A percentile compares a stretch with the other conserved stretches of the same genome.
Evolutionary conservation across 23 red algal genomes (phyloP).

Genomic region (Agarophyton chilense): DNA sequence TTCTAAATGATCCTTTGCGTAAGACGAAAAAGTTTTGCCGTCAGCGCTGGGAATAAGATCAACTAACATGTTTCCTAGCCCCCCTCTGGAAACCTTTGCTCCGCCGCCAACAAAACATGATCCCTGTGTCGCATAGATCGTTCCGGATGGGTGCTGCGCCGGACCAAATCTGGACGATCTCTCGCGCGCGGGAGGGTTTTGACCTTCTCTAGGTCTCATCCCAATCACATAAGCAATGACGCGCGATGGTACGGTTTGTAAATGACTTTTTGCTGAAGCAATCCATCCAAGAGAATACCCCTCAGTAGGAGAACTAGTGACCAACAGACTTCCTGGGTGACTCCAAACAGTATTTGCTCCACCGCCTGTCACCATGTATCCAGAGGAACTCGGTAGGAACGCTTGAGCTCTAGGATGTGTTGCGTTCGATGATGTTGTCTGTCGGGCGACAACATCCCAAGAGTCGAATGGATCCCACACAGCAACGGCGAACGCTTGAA

Average conservation of each 20-base stretch:
- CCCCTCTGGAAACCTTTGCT: conserved; percentile 26
- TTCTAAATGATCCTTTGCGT: conserved; percentile 23
- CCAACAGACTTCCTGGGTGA: conserved; percentile 11
- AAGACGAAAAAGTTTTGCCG: conserved; percentile 10
- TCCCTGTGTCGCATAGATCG: conserved; percentile 26
- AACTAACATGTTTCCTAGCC: conserved; percentile 33
- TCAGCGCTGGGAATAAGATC: not conserved
- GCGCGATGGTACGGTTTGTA: not conserved
- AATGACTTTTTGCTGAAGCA: conserved; percentile 15
- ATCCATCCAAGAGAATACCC: not conserved
- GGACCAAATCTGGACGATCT: not conserved
- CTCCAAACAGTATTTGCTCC: conserved; percentile 16
- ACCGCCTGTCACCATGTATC: conserved; percentile 16
- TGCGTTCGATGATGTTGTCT: not conserved
- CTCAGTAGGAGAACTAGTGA: not conserved
- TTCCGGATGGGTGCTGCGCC: conserved; percentile 15
- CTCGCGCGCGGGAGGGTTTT: not conserved
- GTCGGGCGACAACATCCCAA: conserved; percentile 2
- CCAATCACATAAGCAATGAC: conserved; percentile 24
- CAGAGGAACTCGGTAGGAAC: not conserved
- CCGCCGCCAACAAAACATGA: conserved; percentile 39
- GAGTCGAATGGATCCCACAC: conserved; percentile 33
- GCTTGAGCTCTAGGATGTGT: conserved; percentile 10
- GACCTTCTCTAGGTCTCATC: not conserved
- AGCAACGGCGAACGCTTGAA: conserved; percentile 33